Evolutionary conservation across 1,284 basidiomycete species (phyloP).

Genomic region (Nidula niveotomentosa): DNA sequence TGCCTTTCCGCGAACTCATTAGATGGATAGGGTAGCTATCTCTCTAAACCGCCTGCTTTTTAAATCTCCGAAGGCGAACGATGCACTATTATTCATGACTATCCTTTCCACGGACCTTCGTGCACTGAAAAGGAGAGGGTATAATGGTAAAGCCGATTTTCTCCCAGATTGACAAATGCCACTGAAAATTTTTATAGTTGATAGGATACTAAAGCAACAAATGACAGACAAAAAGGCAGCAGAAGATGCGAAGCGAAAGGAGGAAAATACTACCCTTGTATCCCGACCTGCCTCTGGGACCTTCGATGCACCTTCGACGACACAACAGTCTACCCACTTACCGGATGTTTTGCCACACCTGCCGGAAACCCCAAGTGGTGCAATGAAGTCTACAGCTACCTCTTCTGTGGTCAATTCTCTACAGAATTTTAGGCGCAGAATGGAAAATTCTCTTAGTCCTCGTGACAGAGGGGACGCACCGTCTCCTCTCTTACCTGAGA

Average conservation of each 20-base stretch:
- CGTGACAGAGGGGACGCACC: neutral
- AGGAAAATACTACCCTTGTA: slow-evolving; percentile 20
- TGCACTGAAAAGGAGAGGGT: slow-evolving; percentile 83
- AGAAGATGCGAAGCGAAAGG: slow-evolving; percentile 40
- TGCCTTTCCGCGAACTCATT: neutral
- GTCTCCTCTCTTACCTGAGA: neutral
- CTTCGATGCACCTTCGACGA: neutral
- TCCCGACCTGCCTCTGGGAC: slow-evolving; percentile 17
- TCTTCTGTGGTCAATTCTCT: slow-evolving; percentile 9
- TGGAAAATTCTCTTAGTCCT: slow-evolving; percentile 8
- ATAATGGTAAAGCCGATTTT: slow-evolving; percentile 55
- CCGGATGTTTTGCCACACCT: slow-evolving; percentile 5
- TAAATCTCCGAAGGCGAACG: slow-evolving; percentile 74
- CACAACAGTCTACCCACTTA: neutral
- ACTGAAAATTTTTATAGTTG: slow-evolving; percentile 52
- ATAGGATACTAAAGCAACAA: slow-evolving; percentile 88
- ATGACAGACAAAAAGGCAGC: slow-evolving; percentile 69
- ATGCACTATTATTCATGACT: slow-evolving; percentile 88
- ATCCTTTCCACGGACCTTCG: slow-evolving; percentile 89
- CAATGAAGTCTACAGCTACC: slow-evolving; percentile 1
- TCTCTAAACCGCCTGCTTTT: slow-evolving; percentile 80
- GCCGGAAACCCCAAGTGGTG: neutral
- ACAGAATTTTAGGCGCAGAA: slow-evolving; percentile 14
- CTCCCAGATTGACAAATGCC: neutral
- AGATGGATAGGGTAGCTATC: slow-evolving; percentile 63